Evolutionary conservation across 176 grass and related monocot species (phyloP), one percentile per base, ranked within the genome.

Genomic region (Saccharum officinarum): DNA sequence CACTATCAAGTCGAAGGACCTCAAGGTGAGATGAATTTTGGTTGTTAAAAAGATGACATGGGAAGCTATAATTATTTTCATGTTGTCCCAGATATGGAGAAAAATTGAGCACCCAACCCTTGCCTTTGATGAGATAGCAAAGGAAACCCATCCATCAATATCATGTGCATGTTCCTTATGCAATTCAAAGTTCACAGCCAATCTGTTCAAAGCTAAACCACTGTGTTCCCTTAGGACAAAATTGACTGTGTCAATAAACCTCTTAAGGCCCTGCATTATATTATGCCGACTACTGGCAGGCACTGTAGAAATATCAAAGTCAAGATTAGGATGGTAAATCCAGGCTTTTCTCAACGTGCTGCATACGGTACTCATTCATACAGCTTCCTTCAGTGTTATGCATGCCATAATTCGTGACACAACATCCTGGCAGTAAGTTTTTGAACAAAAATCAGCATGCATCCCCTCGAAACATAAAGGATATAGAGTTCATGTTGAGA

Each of bases 91-190:
- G 3, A 62, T 61, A 62, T 18, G 65, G 75, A 79, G 75, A 85
- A 22, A 85, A 85, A 28, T 79, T n/a, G 1, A 85, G 83, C 15
- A 10, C 69, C 10, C 37, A 33, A 46, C 12, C 50, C 36, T 78
- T 46, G 65, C 83, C 33, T 46, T 85, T 0, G 83, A 85, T 23
- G 37, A 10, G 71, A 85, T 45, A 10, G 49, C 75, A 79, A 67
- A 85, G 15, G 46, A 55, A 77, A 77, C 73, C 73, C 73, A 85
- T 85, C 83, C 63, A 59, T 77, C 83, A 3, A 85, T 85, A 68
- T 57, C 44, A 10, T 33, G 7, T 57, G 83, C 62, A 42, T 85
- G 46, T 20, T 57, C 23, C 73, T 85, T 85, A 0, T 65, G 16
- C 73, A 69, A 69, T 52, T 57, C 63, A 50, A 85, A 85, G 37